phyloP scores from a whole-genome alignment of 352 stramenopile genomes.

The Phytophthora palmivora region DNA sequence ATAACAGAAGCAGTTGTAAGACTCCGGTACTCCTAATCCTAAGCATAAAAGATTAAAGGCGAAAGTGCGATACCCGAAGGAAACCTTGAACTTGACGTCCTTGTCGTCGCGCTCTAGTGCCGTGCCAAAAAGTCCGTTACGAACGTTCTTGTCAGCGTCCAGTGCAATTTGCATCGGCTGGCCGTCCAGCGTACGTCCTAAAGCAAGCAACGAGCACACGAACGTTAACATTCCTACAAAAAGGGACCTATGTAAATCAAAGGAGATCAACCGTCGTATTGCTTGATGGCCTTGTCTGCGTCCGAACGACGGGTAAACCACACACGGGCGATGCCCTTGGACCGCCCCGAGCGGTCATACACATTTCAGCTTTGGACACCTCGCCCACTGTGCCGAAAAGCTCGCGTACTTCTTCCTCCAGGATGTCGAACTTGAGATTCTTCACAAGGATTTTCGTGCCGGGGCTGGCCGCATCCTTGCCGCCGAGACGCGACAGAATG shows the following conservation, averaged over 20 bases:
- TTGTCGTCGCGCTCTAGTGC: constrained; percentile 66
- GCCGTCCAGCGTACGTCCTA: constrained; percentile 77
- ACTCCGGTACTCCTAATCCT: not conserved
- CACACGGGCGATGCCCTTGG: constrained; percentile 80
- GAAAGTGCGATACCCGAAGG: constrained; percentile 58
- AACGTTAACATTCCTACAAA: constrained; percentile 1
- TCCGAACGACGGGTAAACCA: constrained; percentile 75
- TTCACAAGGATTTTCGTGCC: constrained; percentile 85
- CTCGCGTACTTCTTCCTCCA: constrained; percentile 84
- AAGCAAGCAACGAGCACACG: not conserved
- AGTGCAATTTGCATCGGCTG: constrained; percentile 81
- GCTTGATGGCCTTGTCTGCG: constrained; percentile 84
- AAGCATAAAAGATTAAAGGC: no score
- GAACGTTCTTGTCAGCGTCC: constrained; percentile 76
- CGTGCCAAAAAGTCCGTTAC: constrained; percentile 80
- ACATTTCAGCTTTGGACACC: constrained; percentile 84
- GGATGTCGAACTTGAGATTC: constrained; percentile 87
- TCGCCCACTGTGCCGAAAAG: constrained; percentile 82
- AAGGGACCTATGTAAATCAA: not conserved
- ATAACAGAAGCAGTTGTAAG: constrained; percentile 5
- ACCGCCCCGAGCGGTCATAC: constrained; percentile 84
- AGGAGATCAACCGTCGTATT: constrained; percentile 68
- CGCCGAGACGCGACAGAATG: constrained; percentile 75
- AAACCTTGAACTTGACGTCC: constrained; percentile 84
- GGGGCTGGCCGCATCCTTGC: constrained; percentile 44